Percentiles rank a stretch among this genome's conserved stretches.
Evolutionary conservation across 1,284 basidiomycete genomes (phyloP).

Genomic region (Ustilago xerochloae): DNA sequence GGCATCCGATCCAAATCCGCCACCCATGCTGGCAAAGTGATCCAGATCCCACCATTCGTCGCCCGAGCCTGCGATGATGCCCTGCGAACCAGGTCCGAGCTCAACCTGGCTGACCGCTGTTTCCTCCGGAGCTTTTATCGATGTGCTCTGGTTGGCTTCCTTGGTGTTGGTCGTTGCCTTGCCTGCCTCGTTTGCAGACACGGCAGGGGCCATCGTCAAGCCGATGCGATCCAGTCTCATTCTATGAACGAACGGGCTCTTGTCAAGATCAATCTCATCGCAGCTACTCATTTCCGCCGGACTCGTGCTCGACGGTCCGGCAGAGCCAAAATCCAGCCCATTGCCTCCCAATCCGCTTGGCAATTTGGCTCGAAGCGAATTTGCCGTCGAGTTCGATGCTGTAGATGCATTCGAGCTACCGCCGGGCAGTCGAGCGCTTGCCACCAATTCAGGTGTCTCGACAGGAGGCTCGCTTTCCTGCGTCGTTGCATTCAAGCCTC

Average conservation of each 20-base stretch:
- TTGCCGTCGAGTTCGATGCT: conserved; percentile 42
- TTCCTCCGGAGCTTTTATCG: conserved; percentile 25
- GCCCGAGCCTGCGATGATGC: conserved; percentile 40
- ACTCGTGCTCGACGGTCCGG: conserved; percentile 56
- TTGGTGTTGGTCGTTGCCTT: conserved; percentile 13
- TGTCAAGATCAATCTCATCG: conserved; percentile 52
- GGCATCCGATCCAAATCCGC: conserved; percentile 35
- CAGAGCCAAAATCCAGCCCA: conserved; percentile 58
- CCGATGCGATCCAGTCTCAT: conserved; percentile 49
- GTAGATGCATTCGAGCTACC: conserved; percentile 46
- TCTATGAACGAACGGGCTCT: conserved; percentile 47
- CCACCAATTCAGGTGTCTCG: conserved; percentile 53
- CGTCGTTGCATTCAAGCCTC: conserved; percentile 38
- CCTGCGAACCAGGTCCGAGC: conserved; percentile 48
- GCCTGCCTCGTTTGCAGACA: conserved; percentile 13
- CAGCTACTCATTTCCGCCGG: conserved; percentile 56
- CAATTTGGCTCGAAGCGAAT: conserved; percentile 44
- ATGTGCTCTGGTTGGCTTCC: conserved; percentile 24
- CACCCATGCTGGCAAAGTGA: conserved; percentile 45
- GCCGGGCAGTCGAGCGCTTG: conserved; percentile 40
- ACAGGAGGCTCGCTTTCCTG: conserved; percentile 48
- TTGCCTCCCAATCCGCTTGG: conserved; percentile 29
- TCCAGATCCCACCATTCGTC: conserved; percentile 55
- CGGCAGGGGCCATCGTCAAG: conserved; percentile 38
- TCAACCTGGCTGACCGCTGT: conserved; percentile 47